A percentile compares a stretch with the other conserved stretches of the same genome.
These are phyloP conservation scores for Wickerhamiella qilinensis DNA, from an alignment of 805 yeast species.

Conservation along the genomic window DNA sequence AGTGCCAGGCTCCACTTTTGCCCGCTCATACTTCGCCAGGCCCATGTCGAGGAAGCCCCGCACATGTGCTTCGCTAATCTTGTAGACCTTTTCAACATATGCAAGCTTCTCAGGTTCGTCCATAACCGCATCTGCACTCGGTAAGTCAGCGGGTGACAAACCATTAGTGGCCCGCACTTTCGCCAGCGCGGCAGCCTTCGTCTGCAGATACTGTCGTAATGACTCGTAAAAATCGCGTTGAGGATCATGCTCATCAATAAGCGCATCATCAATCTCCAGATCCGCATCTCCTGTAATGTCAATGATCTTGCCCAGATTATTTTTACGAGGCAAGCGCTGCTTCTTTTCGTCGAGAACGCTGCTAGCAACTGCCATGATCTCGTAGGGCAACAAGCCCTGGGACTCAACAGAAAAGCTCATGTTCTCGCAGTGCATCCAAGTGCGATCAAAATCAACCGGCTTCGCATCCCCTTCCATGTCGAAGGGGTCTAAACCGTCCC, in stretches of 20 bases:
- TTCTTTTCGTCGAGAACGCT: constrained; percentile 46
- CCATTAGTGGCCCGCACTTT: constrained; percentile 38
- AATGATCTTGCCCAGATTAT: constrained; percentile 48
- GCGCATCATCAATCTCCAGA: constrained; percentile 3
- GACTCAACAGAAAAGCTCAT: constrained; percentile 46
- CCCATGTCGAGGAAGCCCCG: constrained; percentile 58
- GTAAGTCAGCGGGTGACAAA: constrained; percentile 29
- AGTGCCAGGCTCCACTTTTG: constrained; percentile 96
- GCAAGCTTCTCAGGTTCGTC: constrained; percentile 19
- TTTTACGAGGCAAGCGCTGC: constrained; percentile 42
- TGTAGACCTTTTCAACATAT: constrained; percentile 25
- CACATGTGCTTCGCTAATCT: constrained; percentile 47
- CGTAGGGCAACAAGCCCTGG: constrained; percentile 49
- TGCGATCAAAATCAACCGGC: constrained; percentile 84
- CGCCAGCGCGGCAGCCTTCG: constrained; percentile 43
- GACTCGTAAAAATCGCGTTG: constrained; percentile 74
- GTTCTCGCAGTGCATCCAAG: constrained; percentile 85
- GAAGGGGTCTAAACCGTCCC: constrained; percentile 94
- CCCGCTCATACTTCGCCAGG: constrained; percentile 64
- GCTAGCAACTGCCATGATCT: constrained; percentile 41
- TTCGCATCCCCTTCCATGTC: constrained; percentile 99
- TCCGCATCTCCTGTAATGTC: constrained; percentile 24
- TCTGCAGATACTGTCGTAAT: constrained; percentile 42
- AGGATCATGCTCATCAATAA: constrained; percentile 64
- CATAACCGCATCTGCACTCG: constrained; percentile 26